Base-by-base conservation (phyloP, 2,329 filamentous ascomycete species). In the Botryotinia globosa region DNA sequence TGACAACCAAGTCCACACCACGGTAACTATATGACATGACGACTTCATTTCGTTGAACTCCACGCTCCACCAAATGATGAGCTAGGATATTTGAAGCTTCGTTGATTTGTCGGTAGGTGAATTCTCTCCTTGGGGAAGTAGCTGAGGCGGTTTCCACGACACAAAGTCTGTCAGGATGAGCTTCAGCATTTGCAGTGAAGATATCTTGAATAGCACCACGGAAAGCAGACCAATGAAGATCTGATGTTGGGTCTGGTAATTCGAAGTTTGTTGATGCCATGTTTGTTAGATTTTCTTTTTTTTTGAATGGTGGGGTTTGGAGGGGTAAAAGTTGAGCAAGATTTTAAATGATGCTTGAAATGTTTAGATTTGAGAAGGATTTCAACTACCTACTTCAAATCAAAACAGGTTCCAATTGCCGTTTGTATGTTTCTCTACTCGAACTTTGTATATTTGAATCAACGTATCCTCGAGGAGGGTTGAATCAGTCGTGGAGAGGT, bases 11-110 rank as follows among this genome's bases (percentile, higher is more conserved):
- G 77, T 93, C 93, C 48, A 97, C 94, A 72, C 90, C 90, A 73
- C 94, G 89, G 82, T 97, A 88, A 72, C 93, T 93, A 80, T 90
- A 98, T 75, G 96, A 92, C 93, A 97, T 97, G 78, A 97, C 94
- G 3, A 97, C 94, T 80, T 98, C 94, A 14, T 94, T 94, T 77
- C 89, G 85, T 73, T 90, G 86, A 75, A 94, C 86, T 73, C 94
- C 94, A 78, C 89, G 86, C 68, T 91, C 85, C 71, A 92, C 87
- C 32, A 98, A 86, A 80, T 97, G 88, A 82, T 97, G 90, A 34
- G 94, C 92, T 10, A 98, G 82, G 29, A 89, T 86, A 80, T 97
- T 97, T 44, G 93, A 92, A 0, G 91, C 91, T 83, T 97, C 92
- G 80, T 94, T 87, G 80, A 98, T 97, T 79, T 97, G 93, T 76